A percentile compares a stretch with the other conserved stretches of the same genome.
Evolutionary conservation across 1,139 yeast species (phyloP).

Genomic region (Candida sanyaensis): DNA sequence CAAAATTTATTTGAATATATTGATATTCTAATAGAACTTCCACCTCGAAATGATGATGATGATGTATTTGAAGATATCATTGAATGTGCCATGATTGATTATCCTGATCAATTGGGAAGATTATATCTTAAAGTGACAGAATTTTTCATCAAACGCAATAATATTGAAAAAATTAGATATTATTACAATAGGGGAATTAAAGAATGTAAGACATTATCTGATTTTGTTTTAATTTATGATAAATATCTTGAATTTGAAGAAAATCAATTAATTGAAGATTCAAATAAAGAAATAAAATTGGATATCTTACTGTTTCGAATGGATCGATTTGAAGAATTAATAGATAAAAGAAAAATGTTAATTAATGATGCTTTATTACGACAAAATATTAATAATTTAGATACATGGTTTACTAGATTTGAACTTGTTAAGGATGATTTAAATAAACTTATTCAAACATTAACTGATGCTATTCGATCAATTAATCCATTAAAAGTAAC

Average conservation of each 20-base stretch:
- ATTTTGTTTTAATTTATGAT: constrained; percentile 68
- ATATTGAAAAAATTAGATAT: constrained; percentile 45
- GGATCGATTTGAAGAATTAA: constrained; percentile 54
- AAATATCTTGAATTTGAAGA: constrained; percentile 67
- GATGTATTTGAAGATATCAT: constrained; percentile 11
- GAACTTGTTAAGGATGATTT: constrained; percentile 31
- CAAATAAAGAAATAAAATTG: constrained; percentile 23
- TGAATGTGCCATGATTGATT: constrained; percentile 29
- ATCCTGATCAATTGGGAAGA: constrained; percentile 62
- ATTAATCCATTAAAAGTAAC: constrained; percentile 63
- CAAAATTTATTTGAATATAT: constrained; percentile 49
- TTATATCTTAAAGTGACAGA: constrained; percentile 53
- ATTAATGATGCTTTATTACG: constrained; percentile 68
- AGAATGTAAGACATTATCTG: constrained; percentile 53
- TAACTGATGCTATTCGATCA: constrained; percentile 64
- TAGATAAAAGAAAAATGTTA: constrained; percentile 55
- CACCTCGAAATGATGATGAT: not conserved
- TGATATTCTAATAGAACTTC: constrained; percentile 35
- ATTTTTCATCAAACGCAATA: constrained; percentile 37
- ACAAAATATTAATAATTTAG: constrained; percentile 62
- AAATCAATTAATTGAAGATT: constrained; percentile 26
- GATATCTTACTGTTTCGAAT: constrained; percentile 43
- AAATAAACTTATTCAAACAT: constrained; percentile 53
- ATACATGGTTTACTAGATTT: constrained; percentile 68
- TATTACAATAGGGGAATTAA: constrained; percentile 51